Conservation (phyloP, 768 basidiomycete genomes). For the Xanthoconium stramineum region DNA sequence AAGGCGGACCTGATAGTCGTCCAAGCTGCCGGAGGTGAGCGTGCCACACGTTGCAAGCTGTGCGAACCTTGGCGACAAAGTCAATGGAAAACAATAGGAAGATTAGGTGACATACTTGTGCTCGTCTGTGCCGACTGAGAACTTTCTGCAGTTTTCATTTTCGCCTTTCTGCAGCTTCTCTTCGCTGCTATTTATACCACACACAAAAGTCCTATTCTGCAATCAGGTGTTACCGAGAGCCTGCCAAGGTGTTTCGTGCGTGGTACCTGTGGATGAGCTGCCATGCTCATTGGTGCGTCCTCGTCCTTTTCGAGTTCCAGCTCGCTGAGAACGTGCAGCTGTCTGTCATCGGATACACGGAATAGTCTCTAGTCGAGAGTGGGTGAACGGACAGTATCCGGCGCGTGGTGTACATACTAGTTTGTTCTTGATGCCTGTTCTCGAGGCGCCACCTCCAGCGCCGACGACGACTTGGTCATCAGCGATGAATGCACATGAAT, state of each 20-base stretch:
- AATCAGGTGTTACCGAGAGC: neutral
- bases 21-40: constrained; percentile 52
- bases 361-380: constrained; percentile 58
- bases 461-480: constrained; percentile 75
- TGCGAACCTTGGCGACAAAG: constrained; percentile 14
- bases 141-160: constrained; percentile 87
- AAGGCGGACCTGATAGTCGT: constrained; percentile 84
- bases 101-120: constrained; percentile 46
- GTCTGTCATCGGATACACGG: constrained; percentile 49
- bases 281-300: constrained; percentile 97
- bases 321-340: constrained; percentile 59
- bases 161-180: constrained; percentile 58
- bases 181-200: constrained; percentile 82
- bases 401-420: constrained; percentile 45
- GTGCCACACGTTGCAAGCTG: constrained; percentile 53
- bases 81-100: constrained; percentile 9
- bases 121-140: constrained; percentile 43
- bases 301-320: constrained; percentile 75
- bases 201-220: constrained; percentile 58
- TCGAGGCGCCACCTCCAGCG: constrained; percentile 85
- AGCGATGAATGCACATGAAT: constrained; percentile 77
- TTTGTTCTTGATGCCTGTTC: constrained; percentile 92
- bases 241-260: neutral
- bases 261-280: constrained; percentile 57
- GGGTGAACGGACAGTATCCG: constrained; percentile 2